phyloP scores from a whole-genome alignment of 2,329 filamentous ascomycete genomes.

The Phaeosphaeriaceae sp. region DNA sequence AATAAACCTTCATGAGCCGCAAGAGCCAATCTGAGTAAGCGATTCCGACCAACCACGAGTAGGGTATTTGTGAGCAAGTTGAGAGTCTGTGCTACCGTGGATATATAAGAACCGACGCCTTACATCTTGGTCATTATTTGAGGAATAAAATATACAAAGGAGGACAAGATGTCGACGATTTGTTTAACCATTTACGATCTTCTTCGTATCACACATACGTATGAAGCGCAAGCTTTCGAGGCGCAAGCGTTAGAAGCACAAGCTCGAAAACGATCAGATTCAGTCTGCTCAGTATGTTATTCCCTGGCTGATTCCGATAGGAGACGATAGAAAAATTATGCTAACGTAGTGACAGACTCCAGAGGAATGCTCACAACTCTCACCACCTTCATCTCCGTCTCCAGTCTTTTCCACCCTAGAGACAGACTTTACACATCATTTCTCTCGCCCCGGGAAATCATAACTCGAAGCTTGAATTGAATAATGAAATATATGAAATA shows the following conservation, averaged over 20 bases:
- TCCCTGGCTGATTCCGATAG: neutral
- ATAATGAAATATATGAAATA: neutral
- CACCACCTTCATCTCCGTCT: conserved; percentile 14
- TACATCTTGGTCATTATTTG: neutral
- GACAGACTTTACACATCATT: conserved; percentile 39
- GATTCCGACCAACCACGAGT: conserved; percentile 23
- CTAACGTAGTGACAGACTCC: conserved; percentile 28
- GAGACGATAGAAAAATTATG: neutral
- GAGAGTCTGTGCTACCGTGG: conserved; percentile 2
- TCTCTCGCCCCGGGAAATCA: conserved; percentile 15
- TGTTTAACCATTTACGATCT: conserved; percentile 40
- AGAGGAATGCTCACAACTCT: conserved; percentile 30
- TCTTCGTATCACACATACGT: conserved; percentile 43
- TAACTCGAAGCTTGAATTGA: too few relatives aligned
- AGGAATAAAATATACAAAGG: neutral
- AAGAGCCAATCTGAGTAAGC: conserved; percentile 3
- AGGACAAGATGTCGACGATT: conserved; percentile 37
- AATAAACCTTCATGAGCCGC: too few relatives aligned
- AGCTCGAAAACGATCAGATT: conserved; percentile 25
- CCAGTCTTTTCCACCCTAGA: conserved; percentile 24
- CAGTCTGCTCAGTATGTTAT: conserved; percentile 31
- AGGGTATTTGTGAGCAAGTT: conserved; percentile 30
- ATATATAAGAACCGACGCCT: conserved; percentile 7
- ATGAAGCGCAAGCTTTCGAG: conserved; percentile 35
- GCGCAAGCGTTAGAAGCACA: conserved; percentile 26